These are phyloP conservation scores for Penicillium sp. DNA, from an alignment of 2,329 filamentous ascomycete species.

Conservation along the genomic window DNA sequence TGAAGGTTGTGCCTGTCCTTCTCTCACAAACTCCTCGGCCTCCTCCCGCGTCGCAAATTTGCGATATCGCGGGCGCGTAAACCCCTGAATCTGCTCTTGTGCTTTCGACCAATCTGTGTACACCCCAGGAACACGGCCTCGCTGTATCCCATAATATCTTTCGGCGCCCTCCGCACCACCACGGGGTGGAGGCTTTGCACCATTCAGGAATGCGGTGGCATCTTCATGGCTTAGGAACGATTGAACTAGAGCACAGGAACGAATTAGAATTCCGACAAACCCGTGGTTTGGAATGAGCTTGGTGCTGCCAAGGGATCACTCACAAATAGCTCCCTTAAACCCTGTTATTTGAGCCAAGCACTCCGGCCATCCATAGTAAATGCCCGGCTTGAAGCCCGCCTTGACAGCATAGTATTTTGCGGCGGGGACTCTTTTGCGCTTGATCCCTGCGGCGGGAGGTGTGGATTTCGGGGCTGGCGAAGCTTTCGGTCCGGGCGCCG, in stretches of 20 bases:
- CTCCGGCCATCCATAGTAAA: conserved; percentile 65
- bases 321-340: conserved; percentile 68
- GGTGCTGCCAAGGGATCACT: conserved; percentile 37
- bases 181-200: conserved; percentile 50
- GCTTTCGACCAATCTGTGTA: conserved; percentile 70
- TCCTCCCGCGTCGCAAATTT: conserved; percentile 69
- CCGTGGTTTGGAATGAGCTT: background rate
- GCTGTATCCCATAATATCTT: conserved; percentile 62
- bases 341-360: conserved; percentile 63
- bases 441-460: conserved; percentile 47
- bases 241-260: conserved; percentile 61
- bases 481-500: conserved; percentile 28
- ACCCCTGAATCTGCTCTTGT: conserved; percentile 71
- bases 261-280: background rate
- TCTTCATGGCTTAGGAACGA: conserved; percentile 73
- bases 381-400: conserved; percentile 59
- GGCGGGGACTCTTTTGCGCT: conserved; percentile 55
- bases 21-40: conserved; percentile 72
- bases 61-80: conserved; percentile 68
- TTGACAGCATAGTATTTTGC: conserved; percentile 67
- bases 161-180: conserved; percentile 36
- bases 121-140: conserved; percentile 60
- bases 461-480: conserved; percentile 28
- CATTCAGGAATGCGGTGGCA: conserved; percentile 74
- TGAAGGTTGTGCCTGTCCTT: conserved; percentile 34